A percentile compares a stretch with the other conserved stretches of the same genome.
Evolutionary conservation across 805 yeast species (phyloP).

Genomic region (Blastobotrys chiropterorum): DNA sequence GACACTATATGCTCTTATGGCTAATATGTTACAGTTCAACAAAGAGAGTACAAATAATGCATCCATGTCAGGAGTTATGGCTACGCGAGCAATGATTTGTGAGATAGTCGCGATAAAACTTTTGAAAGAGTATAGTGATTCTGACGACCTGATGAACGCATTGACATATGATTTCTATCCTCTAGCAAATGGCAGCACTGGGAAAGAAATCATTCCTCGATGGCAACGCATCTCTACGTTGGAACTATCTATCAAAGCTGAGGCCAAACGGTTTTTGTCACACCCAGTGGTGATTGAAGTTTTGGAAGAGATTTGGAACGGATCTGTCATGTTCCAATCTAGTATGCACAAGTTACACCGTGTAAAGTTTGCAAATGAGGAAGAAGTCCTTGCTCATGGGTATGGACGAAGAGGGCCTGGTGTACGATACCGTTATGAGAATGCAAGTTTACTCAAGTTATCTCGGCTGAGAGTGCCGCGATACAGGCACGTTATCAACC

Average conservation of each 20-base stretch:
- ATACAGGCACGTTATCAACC: slow-evolving; percentile 31
- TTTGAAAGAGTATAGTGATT: slow-evolving; percentile 39
- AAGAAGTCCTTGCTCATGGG: slow-evolving; percentile 22
- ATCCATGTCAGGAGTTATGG: slow-evolving; percentile 29
- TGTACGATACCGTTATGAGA: slow-evolving; percentile 29
- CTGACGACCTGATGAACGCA: slow-evolving; percentile 39
- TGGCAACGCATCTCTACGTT: slow-evolving; percentile 41
- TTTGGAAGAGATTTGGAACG: slow-evolving; percentile 46
- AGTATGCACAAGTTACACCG: slow-evolving; percentile 33
- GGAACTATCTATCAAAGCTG: slow-evolving; percentile 47
- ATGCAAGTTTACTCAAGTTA: slow-evolving; percentile 32
- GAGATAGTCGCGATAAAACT: slow-evolving; percentile 48
- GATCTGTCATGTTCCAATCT: slow-evolving; percentile 40
- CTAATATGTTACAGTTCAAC: slow-evolving; percentile 33
- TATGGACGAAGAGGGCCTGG: slow-evolving; percentile 31
- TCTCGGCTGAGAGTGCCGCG: slow-evolving; percentile 35
- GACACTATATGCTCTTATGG: slow-evolving; percentile 36
- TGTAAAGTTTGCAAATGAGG: slow-evolving; percentile 25
- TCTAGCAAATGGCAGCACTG: slow-evolving; percentile 32
- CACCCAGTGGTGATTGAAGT: slow-evolving; percentile 46
- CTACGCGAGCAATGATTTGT: slow-evolving; percentile 45
- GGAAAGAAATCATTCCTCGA: slow-evolving; percentile 23
- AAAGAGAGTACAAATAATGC: slow-evolving; percentile 30
- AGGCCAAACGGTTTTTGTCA: slow-evolving; percentile 45
- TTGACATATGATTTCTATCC: slow-evolving; percentile 44